Conservation (phyloP, 768 basidiomycete genomes). For the Boletus insuetus region DNA sequence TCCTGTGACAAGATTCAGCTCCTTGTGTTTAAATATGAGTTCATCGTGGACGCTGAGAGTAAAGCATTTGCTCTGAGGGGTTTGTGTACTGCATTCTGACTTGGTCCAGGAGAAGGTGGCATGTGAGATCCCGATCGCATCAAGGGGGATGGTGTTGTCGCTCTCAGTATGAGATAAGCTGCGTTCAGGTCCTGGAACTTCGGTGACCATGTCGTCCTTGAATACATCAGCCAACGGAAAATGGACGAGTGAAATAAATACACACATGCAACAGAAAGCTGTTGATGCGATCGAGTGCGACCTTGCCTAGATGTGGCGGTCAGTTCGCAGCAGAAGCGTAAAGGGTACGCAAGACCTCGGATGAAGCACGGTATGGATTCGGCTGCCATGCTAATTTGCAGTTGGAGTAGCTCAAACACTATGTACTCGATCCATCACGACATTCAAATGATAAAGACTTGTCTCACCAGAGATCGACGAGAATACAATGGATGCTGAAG, state of each 20-base stretch:
- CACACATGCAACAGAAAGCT: conserved; percentile 3
- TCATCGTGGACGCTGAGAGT: conserved; percentile 49
- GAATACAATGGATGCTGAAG: conserved; percentile 9
- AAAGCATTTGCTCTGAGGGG: conserved; percentile 38
- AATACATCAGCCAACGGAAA: not conserved
- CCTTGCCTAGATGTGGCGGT: conserved; percentile 13
- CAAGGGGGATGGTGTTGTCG: not conserved
- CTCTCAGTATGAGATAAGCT: not conserved
- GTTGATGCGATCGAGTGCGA: conserved; percentile 11
- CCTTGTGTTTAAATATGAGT: conserved; percentile 48
- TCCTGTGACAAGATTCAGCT: conserved; percentile 57
- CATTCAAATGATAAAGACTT: not conserved
- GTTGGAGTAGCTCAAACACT: conserved; percentile 2
- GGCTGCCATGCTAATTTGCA: not conserved
- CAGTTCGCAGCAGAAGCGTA: conserved; percentile 8
- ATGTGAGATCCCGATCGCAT: conserved; percentile 4
- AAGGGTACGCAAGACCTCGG: conserved; percentile 21
- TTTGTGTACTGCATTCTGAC: not conserved
- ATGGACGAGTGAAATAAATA: not conserved
- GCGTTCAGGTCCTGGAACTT: not conserved
- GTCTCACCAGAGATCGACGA: conserved; percentile 9
- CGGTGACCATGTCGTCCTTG: conserved; percentile 3
- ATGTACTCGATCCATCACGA: not conserved
- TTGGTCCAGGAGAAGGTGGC: conserved; percentile 9
- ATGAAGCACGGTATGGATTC: conserved; percentile 1